Conservation (phyloP, 306 rosid genomes). For the Parietaria judaica region DNA sequence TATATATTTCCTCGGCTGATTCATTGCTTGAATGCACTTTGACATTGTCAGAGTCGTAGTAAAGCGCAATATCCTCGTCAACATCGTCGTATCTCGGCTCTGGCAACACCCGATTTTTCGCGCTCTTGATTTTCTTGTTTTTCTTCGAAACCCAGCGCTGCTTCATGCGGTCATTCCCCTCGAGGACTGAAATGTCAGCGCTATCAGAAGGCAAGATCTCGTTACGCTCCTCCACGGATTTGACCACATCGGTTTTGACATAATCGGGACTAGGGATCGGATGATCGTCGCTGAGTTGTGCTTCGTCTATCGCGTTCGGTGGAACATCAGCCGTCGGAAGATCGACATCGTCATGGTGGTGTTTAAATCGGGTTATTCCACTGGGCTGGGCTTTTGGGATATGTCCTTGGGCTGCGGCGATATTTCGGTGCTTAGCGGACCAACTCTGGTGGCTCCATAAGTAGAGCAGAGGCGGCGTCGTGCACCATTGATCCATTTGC, state of each 20-base stretch:
- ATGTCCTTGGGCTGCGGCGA: conserved; percentile 58
- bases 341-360: background rate
- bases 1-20: too few relatives aligned
- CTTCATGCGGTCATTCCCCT: conserved; percentile 16
- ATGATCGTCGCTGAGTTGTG: too few relatives aligned
- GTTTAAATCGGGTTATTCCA: conserved; percentile 6
- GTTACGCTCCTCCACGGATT: too few relatives aligned
- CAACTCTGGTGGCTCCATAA: conserved; percentile 77
- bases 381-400: conserved; percentile 10
- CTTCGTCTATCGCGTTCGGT: too few relatives aligned
- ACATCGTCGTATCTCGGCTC: too few relatives aligned
- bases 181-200: conserved; percentile 3
- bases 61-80: too few relatives aligned
- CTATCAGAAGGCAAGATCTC: too few relatives aligned
- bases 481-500: conserved; percentile 70
- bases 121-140: conserved; percentile 20
- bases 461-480: conserved; percentile 54
- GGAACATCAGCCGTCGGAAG: background rate
- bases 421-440: conserved; percentile 37
- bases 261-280: too few relatives aligned
- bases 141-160: conserved; percentile 28
- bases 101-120: too few relatives aligned
- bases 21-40: too few relatives aligned
- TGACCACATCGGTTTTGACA: too few relatives aligned
- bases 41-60: too few relatives aligned